A percentile compares a stretch with the other conserved stretches of the same genome.
phyloP scores from a whole-genome alignment of 129 eudicot species.

The Chrysanthemum seticuspe region DNA sequence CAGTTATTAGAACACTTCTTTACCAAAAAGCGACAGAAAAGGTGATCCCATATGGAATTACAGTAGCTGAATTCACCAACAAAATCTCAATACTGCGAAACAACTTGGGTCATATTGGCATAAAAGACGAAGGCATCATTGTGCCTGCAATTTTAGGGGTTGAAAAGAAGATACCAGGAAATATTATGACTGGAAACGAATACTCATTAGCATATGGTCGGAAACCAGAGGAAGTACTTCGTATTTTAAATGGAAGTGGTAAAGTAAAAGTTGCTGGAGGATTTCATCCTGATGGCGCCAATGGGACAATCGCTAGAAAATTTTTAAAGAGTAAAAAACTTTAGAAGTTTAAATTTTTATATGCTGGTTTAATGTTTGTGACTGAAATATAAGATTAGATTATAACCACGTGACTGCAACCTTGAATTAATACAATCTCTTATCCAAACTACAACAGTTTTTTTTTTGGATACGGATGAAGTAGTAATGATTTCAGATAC shows the following conservation, averaged over 20 bases:
- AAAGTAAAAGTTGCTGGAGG: conserved; percentile 15
- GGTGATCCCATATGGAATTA: conserved; percentile 40
- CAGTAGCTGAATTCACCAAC: conserved; percentile 66
- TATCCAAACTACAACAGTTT: too few species aligned
- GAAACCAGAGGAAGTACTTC: conserved; percentile 18
- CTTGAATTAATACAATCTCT: too few species aligned
- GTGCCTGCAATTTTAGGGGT: conserved; percentile 44
- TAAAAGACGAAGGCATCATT: conserved; percentile 69
- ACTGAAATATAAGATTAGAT: too few species aligned
- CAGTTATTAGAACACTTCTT: conserved; percentile 24
- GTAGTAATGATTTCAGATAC: too few species aligned
- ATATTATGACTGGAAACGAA: conserved; percentile 52
- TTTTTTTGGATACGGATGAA: too few species aligned
- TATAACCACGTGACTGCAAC: too few species aligned
- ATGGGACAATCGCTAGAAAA: conserved; percentile 28
- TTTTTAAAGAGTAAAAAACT: not conserved
- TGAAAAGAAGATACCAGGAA: conserved; percentile 44
- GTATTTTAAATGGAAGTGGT: conserved; percentile 15
- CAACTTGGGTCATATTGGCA: conserved; percentile 53
- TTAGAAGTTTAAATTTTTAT: too few species aligned
- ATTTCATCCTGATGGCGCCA: conserved; percentile 15
- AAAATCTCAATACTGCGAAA: conserved; percentile 62
- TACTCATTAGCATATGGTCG: conserved; percentile 35
- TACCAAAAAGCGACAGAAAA: not conserved
- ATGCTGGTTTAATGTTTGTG: too few species aligned